Conservation (phyloP, 192 early-diverging fungal genomes). For the Coemansia sp. region DNA sequence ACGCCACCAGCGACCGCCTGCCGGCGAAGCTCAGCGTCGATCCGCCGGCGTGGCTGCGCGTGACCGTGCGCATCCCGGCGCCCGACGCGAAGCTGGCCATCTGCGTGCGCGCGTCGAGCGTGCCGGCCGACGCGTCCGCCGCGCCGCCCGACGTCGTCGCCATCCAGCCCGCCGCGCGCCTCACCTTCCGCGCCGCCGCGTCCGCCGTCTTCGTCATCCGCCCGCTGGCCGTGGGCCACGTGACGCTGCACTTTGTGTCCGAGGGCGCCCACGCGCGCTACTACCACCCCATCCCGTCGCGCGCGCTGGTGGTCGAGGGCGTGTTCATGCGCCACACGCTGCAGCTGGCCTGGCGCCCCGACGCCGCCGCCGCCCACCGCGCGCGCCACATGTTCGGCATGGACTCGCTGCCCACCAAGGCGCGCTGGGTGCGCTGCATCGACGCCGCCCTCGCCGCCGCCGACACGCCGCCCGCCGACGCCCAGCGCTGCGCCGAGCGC, state of each 20-base stretch:
- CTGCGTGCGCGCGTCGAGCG: conserved; percentile 29
- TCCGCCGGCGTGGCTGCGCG: conserved; percentile 43
- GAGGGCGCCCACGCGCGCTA: conserved; percentile 45
- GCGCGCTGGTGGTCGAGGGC: conserved; percentile 47
- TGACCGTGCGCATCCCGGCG: conserved; percentile 46
- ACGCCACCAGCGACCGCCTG: conserved; percentile 50
- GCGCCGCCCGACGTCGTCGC: conserved; percentile 6
- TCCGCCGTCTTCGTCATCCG: conserved; percentile 43
- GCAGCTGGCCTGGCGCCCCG: conserved; percentile 41
- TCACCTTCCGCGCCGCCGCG: conserved; percentile 24
- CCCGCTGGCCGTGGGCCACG: conserved; percentile 39
- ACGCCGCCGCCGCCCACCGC: conserved; percentile 3
- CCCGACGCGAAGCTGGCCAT: conserved; percentile 30
- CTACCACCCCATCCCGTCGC: conserved; percentile 51
- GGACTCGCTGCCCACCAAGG: conserved; percentile 38
- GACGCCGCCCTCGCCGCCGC: conserved; percentile 21
- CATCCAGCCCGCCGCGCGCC: conserved; percentile 26
- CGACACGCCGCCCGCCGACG: conserved; percentile 11
- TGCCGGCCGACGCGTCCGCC: conserved; percentile 14
- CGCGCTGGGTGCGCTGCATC: conserved; percentile 31
- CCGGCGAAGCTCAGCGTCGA: conserved; percentile 44
- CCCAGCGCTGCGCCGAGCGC: conserved; percentile 22
- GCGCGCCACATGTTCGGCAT: conserved; percentile 50
- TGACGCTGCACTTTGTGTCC: conserved; percentile 44
- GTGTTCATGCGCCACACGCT: conserved; percentile 51